Base-by-base conservation (phyloP, 2,329 filamentous ascomycete genomes). In the Pseudovirgaria hyperparasitica region DNA sequence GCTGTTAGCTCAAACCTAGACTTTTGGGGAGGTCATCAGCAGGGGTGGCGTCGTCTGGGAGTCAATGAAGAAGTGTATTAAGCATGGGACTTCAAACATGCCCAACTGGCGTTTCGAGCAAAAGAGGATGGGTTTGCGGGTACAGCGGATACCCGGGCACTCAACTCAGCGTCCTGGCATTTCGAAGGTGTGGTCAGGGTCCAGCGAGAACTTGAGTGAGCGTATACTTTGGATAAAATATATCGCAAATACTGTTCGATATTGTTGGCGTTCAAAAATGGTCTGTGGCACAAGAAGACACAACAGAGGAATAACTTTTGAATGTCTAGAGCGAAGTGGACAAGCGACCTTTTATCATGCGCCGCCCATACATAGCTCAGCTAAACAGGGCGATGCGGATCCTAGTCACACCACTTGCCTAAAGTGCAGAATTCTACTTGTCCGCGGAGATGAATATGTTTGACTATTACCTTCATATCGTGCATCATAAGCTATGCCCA, bases 301-400 rank as follows among this genome's bases (percentile, higher is more conserved):
- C 39, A 23, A 34, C 40, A 26, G 8, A 8, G 8, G 8, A 8
- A 20, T 37, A 38, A 29, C 37, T 39, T 33, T 38, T 33, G 33
- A 46, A 46, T 31, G 37, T 39, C 31, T 34, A 50, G 33, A 29
- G 43, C 29, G 44, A 38, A 28, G 30, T 50, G 34, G 37, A 37
- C 27, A 46, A 52, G 33, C 46, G n/a, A n/a, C n/a, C n/a, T n/a
- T n/a, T n/a, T n/a, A n/a, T n/a, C n/a, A n/a, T n/a, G n/a, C n/a
- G n/a, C n/a, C n/a, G n/a, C n/a, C n/a, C n/a, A n/a, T n/a, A n/a
- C n/a, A n/a, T n/a, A 50, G 26, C 42, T 50, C 33, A 44, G 43
- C 29, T 46, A 51, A 30, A 42, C 46, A 17, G 36, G 48, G 34
- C 45, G 51, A 22, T 51, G 37, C 33, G 35, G 39, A 38, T 25